phyloP scores from a whole-genome alignment of 768 basidiomycete species.

The Sporobolomyces phaffii region DNA sequence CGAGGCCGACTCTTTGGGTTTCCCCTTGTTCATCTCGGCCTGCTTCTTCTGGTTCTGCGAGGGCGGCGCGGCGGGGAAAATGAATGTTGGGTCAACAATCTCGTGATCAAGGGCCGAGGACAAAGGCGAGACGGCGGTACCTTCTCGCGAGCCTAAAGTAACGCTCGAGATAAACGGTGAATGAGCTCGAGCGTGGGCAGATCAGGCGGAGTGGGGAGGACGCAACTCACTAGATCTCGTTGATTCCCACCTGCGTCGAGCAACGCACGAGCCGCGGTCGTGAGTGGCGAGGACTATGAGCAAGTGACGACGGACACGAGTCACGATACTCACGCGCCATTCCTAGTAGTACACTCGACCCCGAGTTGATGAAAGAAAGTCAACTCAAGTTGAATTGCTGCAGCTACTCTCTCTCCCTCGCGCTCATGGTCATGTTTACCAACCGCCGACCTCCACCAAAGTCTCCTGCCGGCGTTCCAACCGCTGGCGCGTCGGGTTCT shows the following conservation, averaged over 20 bases:
- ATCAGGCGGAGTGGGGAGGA: background rate
- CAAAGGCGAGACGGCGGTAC: too few species aligned
- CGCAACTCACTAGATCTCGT: conserved; percentile 15
- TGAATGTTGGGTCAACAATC: background rate
- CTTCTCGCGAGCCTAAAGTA: conserved; percentile 20
- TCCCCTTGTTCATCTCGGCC: conserved; percentile 5
- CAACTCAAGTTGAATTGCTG: background rate
- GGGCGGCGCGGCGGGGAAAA: background rate
- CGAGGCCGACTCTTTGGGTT: conserved; percentile 1
- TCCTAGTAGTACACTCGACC: background rate
- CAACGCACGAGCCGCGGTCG: background rate
- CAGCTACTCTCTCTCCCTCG: background rate
- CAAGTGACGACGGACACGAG: background rate
- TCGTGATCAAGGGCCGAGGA: too few species aligned
- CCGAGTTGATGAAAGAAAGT: background rate
- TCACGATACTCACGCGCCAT: conserved; percentile 6
- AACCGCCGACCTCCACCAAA: conserved; percentile 1
- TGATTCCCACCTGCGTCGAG: conserved; percentile 28
- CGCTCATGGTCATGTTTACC: background rate
- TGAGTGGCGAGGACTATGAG: background rate
- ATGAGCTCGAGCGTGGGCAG: background rate
- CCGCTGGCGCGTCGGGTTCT: background rate
- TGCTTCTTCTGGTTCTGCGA: conserved; percentile 22
- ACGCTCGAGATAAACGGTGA: background rate
- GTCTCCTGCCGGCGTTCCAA: background rate